Evolutionary conservation across 306 rosid species (phyloP).

Genomic region (Inga oerstediana): DNA sequence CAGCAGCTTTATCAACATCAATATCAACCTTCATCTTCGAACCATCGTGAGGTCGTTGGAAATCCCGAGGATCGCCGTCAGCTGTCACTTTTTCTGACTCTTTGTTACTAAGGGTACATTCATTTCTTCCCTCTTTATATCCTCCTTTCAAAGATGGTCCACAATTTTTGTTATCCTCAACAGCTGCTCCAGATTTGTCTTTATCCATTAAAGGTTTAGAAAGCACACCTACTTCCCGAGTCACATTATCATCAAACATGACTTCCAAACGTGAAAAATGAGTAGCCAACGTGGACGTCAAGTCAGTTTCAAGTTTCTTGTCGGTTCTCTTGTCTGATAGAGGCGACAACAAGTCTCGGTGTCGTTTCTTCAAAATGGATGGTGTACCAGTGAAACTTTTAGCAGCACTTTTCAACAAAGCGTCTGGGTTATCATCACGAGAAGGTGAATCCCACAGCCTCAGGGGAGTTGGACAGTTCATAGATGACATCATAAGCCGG

Average conservation of each 20-base stretch:
- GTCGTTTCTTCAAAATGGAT: slow-evolving; percentile 91
- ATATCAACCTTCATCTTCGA: slow-evolving; percentile 40
- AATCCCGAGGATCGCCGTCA: slow-evolving; percentile 45
- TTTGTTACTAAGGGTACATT: slow-evolving; percentile 32
- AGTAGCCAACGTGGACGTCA: slow-evolving; percentile 63
- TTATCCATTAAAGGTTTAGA: slow-evolving; percentile 51
- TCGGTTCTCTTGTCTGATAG: slow-evolving; percentile 77
- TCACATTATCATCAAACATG: slow-evolving; percentile 63
- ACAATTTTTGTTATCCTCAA: slow-evolving; percentile 59
- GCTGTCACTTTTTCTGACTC: slow-evolving; percentile 37
- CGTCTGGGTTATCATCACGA: slow-evolving; percentile 75
- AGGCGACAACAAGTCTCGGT: slow-evolving; percentile 82
- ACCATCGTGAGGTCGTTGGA: slow-evolving; percentile 41
- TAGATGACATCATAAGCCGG: slow-evolving; percentile 89
- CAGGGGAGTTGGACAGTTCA: slow-evolving; percentile 88
- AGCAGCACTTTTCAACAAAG: slow-evolving; percentile 85
- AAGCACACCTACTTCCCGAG: slow-evolving; percentile 39
- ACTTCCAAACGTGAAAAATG: slow-evolving; percentile 88
- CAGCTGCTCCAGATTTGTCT: slow-evolving; percentile 35
- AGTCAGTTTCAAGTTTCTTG: slow-evolving; percentile 74
- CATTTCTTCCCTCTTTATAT: slow-evolving; percentile 37
- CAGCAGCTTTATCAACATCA: slow-evolving; percentile 35
- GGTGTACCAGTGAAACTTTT: slow-evolving; percentile 87
- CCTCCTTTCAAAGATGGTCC: slow-evolving; percentile 37
- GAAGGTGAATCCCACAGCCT: slow-evolving; percentile 94